These are phyloP conservation scores for Westerdykella aurantiaca DNA, from an alignment of 2,329 filamentous ascomycete species.

Conservation along the genomic window DNA sequence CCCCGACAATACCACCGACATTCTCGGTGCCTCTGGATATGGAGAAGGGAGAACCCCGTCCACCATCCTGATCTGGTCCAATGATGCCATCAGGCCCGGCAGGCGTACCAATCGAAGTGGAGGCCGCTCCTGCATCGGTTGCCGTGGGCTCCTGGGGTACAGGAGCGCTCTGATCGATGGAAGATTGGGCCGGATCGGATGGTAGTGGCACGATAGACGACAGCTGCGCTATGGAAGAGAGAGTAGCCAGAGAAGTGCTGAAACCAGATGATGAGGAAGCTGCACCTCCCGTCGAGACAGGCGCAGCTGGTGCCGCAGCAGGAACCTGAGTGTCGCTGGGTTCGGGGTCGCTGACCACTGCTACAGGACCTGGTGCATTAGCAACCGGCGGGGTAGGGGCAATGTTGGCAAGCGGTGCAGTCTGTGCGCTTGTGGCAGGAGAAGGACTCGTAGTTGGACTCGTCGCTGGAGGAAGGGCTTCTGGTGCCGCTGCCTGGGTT, in stretches of 20 bases:
- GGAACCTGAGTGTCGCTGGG: neutral
- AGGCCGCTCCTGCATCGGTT: constrained; percentile 8
- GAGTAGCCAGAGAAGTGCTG: no score
- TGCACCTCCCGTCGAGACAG: neutral
- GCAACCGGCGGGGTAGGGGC: constrained; percentile 14
- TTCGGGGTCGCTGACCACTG: constrained; percentile 4
- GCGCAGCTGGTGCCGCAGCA: neutral
- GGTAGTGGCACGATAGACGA: constrained; percentile 3
- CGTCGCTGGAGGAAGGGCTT: neutral
- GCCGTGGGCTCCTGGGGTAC: constrained; percentile 10
- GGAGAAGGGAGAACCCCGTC: constrained; percentile 9
- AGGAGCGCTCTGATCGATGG: constrained; percentile 10
- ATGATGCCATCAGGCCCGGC: constrained; percentile 25
- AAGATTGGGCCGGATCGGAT: constrained; percentile 9
- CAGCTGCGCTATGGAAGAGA: no score
- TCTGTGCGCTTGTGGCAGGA: constrained; percentile 7
- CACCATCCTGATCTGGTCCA: constrained; percentile 17
- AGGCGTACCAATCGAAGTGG: constrained; percentile 9
- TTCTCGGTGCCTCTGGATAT: constrained; percentile 14
- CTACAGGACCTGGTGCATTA: constrained; percentile 10
- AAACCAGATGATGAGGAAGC: neutral
- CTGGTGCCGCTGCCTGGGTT: constrained; percentile 8
- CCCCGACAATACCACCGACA: constrained; percentile 30
- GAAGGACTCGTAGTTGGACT: neutral
- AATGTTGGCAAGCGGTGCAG: constrained; percentile 18